Percentiles rank a stretch among this genome's conserved stretches.
Conservation (phyloP, 768 basidiomycete species). For the Collybia mongolica region DNA sequence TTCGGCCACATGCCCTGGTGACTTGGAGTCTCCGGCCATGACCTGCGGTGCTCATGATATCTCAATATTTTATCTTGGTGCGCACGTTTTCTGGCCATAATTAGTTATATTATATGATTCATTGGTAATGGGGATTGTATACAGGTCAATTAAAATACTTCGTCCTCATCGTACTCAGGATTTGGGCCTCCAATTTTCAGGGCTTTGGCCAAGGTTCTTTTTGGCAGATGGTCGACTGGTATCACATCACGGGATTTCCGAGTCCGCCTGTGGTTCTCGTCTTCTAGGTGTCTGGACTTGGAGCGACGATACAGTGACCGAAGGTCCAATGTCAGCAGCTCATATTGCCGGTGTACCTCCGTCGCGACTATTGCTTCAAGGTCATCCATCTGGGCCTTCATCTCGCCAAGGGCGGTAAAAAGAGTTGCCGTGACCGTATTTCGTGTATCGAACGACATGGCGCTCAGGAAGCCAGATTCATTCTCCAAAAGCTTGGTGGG, state of each 20-base stretch:
- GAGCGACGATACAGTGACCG: conserved; percentile 13
- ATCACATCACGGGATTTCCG: too few species aligned
- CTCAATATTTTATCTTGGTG: too few species aligned
- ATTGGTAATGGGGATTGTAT: too few species aligned
- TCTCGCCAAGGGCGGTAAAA: conserved; percentile 27
- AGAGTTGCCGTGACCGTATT: conserved; percentile 30
- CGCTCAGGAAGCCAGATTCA: conserved; percentile 28
- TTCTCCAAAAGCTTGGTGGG: conserved; percentile 33
- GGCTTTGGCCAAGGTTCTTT: conserved; percentile 4
- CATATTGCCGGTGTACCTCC: conserved; percentile 33
- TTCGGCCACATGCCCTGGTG: too few species aligned
- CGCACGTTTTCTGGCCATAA: too few species aligned
- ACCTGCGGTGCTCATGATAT: too few species aligned
- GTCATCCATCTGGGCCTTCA: conserved; percentile 35
- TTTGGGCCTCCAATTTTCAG: conserved; percentile 3
- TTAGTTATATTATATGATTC: too few species aligned
- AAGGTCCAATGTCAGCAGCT: conserved; percentile 20
- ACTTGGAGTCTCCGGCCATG: too few species aligned
- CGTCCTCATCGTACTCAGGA: conserved; percentile 9
- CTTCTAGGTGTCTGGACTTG: not conserved
- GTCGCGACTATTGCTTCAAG: conserved; percentile 32
- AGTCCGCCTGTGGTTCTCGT: not conserved
- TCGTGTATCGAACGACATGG: conserved; percentile 35
- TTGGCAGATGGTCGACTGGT: not conserved
- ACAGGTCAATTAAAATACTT: conserved; percentile 12